phyloP scores from a whole-genome alignment of 768 basidiomycete species.

The Psilocybe azurescens region DNA sequence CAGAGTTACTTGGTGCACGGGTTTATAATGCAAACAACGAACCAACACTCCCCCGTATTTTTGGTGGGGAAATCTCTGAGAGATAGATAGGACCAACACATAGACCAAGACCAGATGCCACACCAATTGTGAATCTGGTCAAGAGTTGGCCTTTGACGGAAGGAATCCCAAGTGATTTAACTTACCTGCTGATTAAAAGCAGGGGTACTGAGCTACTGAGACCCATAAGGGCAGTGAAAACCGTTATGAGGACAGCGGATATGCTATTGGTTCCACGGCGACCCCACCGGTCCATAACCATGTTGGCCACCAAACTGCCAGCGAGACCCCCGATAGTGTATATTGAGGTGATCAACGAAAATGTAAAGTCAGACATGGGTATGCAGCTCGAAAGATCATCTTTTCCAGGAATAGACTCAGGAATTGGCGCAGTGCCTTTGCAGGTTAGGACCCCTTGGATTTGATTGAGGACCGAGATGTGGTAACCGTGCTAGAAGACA shows the following conservation, averaged over 20 bases:
- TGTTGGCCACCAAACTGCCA: slow-evolving; percentile 73
- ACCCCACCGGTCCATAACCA: slow-evolving; percentile 73
- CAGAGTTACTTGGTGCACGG: neutral
- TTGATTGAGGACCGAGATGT: slow-evolving; percentile 91
- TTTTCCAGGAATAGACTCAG: slow-evolving; percentile 28
- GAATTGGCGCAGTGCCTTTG: slow-evolving; percentile 31
- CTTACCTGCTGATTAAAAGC: slow-evolving; percentile 71
- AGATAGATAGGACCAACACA: slow-evolving; percentile 87
- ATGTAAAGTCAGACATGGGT: slow-evolving; percentile 74
- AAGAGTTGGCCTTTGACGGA: slow-evolving; percentile 5
- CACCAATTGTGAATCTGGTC: slow-evolving; percentile 63
- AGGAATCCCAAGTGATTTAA: neutral
- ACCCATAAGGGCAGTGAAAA: slow-evolving; percentile 70
- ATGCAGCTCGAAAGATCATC: slow-evolving; percentile 74
- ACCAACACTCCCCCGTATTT: slow-evolving; percentile 80
- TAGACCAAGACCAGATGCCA: slow-evolving; percentile 73
- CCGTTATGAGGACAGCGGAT: slow-evolving; percentile 57
- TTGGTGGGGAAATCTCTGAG: slow-evolving; percentile 79
- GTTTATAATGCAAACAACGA: slow-evolving; percentile 22
- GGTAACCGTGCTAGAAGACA: slow-evolving; percentile 78
- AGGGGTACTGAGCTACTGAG: slow-evolving; percentile 59
- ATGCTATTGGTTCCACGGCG: slow-evolving; percentile 68
- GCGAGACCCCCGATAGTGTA: slow-evolving; percentile 89
- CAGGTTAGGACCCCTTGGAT: slow-evolving; percentile 83
- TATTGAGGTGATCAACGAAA: slow-evolving; percentile 83